Base-by-base conservation (phyloP, 169 alveolate genomes). In the Fabrea salina region DNA sequence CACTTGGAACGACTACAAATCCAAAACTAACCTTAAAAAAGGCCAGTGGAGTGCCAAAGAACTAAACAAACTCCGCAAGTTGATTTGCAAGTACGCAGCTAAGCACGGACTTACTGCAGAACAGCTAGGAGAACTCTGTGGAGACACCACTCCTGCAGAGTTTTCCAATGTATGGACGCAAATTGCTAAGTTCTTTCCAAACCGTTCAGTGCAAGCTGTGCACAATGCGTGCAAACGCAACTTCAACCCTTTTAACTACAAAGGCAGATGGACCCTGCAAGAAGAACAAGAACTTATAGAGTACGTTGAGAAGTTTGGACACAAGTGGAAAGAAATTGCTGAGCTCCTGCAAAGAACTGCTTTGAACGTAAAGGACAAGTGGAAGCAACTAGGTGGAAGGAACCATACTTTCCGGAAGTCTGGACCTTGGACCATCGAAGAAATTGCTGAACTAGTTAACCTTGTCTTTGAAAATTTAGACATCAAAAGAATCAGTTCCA, bases 311-410 rank as follows among this genome's bases (percentile, higher is more conserved):
- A 82, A 66, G 27, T 83, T 76, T 59, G 96, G 96, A n/a, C 76
- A 82, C 49, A 83, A 80, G 68, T 91, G 96, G 94, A 85, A 88
- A 74, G 67, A 78, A 51, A 85, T 91, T 1, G 94, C 90, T 16
- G 70, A 84, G 19, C 41, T 51, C 57, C 41, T 88, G 61, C 92
- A 87, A 39, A 84, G 96, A 57, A 91, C 94, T 19, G 82, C 93
- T n/a, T 75, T 44, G n/a, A 91, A 91, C 68, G 84, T 83, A 8
- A 88, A 86, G 82, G 96, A 91, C 82, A 91, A 89, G 54, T 91
- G 82, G 59, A 92, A 89, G 78, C 82, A 82, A 59, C 39, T 92
- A 44, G 96, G 96, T 6, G 92, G 87, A 44, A 79, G 76, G 25
- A 72, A 87, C 64, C n/a, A 72, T 39, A 76, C 68, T 32, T 49